Conservation (phyloP, 2,329 filamentous ascomycete species). For the Chaetomiaceae sp. region DNA sequence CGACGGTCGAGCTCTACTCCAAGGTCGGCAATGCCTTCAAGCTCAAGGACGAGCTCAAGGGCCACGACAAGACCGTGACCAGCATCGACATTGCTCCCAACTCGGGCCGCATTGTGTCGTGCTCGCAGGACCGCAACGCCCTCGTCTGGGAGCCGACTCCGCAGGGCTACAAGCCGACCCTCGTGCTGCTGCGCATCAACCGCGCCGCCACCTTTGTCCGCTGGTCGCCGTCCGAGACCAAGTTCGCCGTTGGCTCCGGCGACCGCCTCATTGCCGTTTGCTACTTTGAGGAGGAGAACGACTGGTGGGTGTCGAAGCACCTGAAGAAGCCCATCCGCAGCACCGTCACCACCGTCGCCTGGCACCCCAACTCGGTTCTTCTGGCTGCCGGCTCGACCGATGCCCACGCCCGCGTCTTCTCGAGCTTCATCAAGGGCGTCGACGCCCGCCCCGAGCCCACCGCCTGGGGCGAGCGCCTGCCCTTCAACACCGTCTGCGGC, state of each 20-base stretch:
- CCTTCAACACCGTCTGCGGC: conserved; percentile 97
- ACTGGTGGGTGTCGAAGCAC: conserved; percentile 99
- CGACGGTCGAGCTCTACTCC: conserved; percentile 82
- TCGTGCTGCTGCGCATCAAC: conserved; percentile 95
- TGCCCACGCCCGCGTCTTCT: conserved; percentile 91
- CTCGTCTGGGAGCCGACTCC: conserved; percentile 97
- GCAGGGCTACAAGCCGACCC: conserved; percentile 89
- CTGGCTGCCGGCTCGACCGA: conserved; percentile 95
- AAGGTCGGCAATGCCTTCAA: conserved; percentile 69
- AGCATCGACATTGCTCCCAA: conserved; percentile 91
- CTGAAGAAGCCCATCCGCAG: conserved; percentile 98
- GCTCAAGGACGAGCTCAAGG: conserved; percentile 87
- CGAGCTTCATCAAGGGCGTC: conserved; percentile 91
- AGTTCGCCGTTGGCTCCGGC: conserved; percentile 95
- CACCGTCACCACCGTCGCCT: conserved; percentile 89
- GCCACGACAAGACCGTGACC: conserved; percentile 95
- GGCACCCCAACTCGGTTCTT: conserved; percentile 97
- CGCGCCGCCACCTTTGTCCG: conserved; percentile 93
- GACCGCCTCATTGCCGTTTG: conserved; percentile 94
- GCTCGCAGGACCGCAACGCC: conserved; percentile 96
- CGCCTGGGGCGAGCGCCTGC: conserved; percentile 90
- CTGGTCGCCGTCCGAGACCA: conserved; percentile 94
- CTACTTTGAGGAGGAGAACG: conserved; percentile 98
- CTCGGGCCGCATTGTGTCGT: conserved; percentile 92
- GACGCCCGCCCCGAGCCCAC: conserved; percentile 80